Percentiles rank a stretch among this genome's conserved stretches.
These are phyloP conservation scores for Leishmania braziliensis DNA, from an alignment of 208 protist species.

Conservation along the genomic window DNA sequence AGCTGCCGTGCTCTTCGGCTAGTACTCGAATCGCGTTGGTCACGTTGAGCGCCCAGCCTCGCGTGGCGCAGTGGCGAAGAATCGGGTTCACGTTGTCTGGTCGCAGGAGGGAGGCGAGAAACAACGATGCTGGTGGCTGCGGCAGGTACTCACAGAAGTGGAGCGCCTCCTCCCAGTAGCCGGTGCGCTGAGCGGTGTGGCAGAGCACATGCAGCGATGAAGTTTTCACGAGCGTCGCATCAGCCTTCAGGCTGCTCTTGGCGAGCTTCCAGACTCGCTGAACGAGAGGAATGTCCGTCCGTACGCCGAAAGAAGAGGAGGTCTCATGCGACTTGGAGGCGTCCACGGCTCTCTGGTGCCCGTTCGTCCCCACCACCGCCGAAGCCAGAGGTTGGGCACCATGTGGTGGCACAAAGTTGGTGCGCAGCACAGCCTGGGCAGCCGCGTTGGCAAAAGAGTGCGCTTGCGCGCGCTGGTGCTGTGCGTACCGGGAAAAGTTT, in stretches of 20 bases:
- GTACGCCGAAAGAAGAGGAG: neutral
- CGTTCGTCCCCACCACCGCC: neutral
- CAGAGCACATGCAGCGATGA: constrained; percentile 76
- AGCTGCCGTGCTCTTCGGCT: constrained; percentile 66
- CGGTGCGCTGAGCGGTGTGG: constrained; percentile 74
- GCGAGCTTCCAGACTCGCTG: constrained; percentile 57
- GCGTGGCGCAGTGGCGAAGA: constrained; percentile 35
- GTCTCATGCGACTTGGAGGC: neutral
- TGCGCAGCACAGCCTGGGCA: constrained; percentile 28
- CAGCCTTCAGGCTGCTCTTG: constrained; percentile 39
- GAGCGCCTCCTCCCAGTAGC: constrained; percentile 73
- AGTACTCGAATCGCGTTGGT: constrained; percentile 68
- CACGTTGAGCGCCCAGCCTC: constrained; percentile 65
- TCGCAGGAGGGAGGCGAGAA: constrained; percentile 72
- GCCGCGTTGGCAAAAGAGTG: constrained; percentile 31
- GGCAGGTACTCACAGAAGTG: constrained; percentile 50
- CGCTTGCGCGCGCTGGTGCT: constrained; percentile 27
- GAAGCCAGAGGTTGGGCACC: neutral
- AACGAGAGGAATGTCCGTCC: constrained; percentile 24
- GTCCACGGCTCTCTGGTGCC: neutral
- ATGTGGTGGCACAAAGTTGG: constrained; percentile 3
- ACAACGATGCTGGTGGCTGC: constrained; percentile 63
- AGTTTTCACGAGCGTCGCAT: constrained; percentile 53
- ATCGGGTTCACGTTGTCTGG: constrained; percentile 55
- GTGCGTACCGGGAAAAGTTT: constrained; percentile 32